phyloP scores from a whole-genome alignment of 2,329 filamentous ascomycete species.

The Penicillium sp. region DNA sequence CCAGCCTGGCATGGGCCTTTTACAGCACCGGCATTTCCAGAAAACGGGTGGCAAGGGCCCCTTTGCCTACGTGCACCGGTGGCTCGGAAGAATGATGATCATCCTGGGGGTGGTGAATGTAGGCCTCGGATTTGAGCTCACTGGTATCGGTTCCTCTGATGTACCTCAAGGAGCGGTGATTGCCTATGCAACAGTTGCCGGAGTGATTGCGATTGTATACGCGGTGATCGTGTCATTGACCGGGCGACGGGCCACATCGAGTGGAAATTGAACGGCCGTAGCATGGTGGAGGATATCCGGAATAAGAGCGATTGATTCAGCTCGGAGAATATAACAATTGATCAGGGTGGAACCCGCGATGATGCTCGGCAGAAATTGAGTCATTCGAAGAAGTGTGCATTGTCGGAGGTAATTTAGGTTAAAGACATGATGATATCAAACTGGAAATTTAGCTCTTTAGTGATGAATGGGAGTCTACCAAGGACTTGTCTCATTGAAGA shows the following conservation, averaged over 20 bases:
- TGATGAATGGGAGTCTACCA: no score
- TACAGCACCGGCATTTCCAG: slow-evolving; percentile 58
- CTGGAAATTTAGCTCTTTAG: no score
- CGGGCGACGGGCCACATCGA: neutral
- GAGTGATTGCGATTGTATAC: slow-evolving; percentile 51
- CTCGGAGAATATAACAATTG: neutral
- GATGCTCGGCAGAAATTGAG: neutral
- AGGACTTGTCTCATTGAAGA: no score
- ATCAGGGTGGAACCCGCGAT: neutral
- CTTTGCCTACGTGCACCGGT: slow-evolving; percentile 57
- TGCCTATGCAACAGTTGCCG: slow-evolving; percentile 56
- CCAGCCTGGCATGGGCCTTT: slow-evolving; percentile 55
- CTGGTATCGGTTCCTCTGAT: slow-evolving; percentile 44
- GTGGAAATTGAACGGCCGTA: neutral
- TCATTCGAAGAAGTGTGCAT: neutral
- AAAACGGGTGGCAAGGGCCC: slow-evolving; percentile 50
- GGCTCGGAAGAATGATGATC: slow-evolving; percentile 57
- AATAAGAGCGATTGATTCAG: neutral
- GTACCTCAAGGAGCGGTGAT: slow-evolving; percentile 44
- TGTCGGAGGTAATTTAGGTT: neutral
- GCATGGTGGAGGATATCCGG: neutral
- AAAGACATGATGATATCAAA: neutral
- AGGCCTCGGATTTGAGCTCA: slow-evolving; percentile 57
- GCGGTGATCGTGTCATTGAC: slow-evolving; percentile 25
- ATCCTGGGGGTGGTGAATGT: slow-evolving; percentile 60